Conservation (phyloP, 768 basidiomycete species). For the Panellus pusillus region DNA sequence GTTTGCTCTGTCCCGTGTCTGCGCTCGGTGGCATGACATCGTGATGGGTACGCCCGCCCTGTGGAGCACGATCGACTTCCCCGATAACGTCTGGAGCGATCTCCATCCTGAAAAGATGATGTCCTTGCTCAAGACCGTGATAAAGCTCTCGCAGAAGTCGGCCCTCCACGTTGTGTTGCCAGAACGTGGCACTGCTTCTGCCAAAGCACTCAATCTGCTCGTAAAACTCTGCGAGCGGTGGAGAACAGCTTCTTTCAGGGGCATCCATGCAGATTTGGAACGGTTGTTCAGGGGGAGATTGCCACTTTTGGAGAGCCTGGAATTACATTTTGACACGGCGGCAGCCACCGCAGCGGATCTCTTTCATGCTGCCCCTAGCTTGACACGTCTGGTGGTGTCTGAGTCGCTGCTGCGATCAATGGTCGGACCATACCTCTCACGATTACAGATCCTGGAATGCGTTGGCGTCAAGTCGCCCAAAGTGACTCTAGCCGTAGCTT, state of each 20-base stretch:
- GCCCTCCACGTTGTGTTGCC: conserved; percentile 8
- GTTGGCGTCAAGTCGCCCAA: conserved; percentile 10
- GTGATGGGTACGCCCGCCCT: conserved; percentile 13
- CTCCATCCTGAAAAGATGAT: conserved; percentile 11
- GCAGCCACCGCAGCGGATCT: background rate
- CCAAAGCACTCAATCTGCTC: conserved; percentile 10
- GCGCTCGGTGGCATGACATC: conserved; percentile 14
- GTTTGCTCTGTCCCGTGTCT: conserved; percentile 11
- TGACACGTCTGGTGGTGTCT: conserved; percentile 9
- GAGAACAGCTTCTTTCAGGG: conserved; percentile 8
- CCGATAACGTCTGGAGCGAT: conserved; percentile 8
- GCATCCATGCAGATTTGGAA: background rate
- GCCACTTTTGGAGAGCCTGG: conserved; percentile 7
- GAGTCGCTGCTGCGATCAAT: conserved; percentile 3
- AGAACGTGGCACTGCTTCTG: background rate
- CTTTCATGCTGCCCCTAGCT: conserved; percentile 9
- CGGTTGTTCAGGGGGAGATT: conserved; percentile 6
- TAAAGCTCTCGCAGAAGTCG: conserved; percentile 6
- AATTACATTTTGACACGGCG: conserved; percentile 1
- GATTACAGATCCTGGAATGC: conserved; percentile 12
- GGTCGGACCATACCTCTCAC: conserved; percentile 8
- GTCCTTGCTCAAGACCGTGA: conserved; percentile 9
- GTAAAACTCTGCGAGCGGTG: conserved; percentile 6
- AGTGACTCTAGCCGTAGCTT: background rate
- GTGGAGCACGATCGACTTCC: conserved; percentile 16